Percentiles rank a stretch among this genome's conserved stretches.
Evolutionary conservation across 257 asterid genomes (phyloP).

Genomic region (Solanum pimpinellifolium): DNA sequence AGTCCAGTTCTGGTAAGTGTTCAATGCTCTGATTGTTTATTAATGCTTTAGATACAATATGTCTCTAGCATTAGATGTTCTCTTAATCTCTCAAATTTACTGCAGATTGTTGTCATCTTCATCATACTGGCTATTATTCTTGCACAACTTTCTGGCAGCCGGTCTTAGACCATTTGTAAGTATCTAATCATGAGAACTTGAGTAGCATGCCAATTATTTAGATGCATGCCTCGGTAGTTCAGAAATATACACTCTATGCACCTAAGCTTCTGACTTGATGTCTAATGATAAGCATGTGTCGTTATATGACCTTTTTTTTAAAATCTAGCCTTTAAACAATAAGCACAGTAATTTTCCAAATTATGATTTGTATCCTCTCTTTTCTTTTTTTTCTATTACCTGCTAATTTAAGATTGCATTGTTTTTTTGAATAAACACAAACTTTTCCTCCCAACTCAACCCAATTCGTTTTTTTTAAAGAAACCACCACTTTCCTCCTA

Average conservation of each 20-base stretch:
- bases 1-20: slow-evolving; percentile 45
- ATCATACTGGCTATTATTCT: slow-evolving; percentile 49
- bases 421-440: not conserved
- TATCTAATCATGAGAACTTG: not conserved
- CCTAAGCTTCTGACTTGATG: not conserved
- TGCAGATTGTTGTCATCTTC: slow-evolving; percentile 59
- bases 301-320: not conserved
- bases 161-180: slow-evolving; percentile 34
- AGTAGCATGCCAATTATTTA: not conserved
- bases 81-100: slow-evolving; percentile 6
- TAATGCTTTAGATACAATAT: not conserved
- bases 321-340: not conserved
- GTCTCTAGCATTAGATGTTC: not conserved
- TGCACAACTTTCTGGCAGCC: slow-evolving; percentile 34
- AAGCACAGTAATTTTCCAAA: not conserved
- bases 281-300: not conserved
- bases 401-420: not conserved
- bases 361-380: not conserved
- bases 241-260: not conserved
- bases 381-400: not conserved
- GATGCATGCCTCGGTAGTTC: not conserved
- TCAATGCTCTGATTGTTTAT: not conserved
- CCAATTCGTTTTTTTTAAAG: not conserved
- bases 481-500: not conserved
- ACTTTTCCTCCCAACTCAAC: not conserved